phyloP scores from a whole-genome alignment of 192 early-diverging fungal species.

The Podila horticola region DNA sequence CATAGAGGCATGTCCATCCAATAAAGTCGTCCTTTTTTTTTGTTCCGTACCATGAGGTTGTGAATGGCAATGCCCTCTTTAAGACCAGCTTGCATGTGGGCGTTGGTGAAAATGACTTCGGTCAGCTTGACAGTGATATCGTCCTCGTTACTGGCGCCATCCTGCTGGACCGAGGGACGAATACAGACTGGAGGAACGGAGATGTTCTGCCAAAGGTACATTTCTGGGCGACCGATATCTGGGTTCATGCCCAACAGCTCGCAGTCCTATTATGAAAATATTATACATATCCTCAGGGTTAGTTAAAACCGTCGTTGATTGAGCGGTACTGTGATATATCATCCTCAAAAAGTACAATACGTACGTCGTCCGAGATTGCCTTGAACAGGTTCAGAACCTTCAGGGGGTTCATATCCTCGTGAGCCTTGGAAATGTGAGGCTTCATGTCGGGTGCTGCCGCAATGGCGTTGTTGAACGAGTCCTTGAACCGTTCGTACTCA shows the following conservation, averaged over 20 bases:
- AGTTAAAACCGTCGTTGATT: too few relatives aligned
- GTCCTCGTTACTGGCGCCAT: slow-evolving; percentile 96
- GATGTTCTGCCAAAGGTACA: slow-evolving; percentile 94
- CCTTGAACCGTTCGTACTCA: slow-evolving; percentile 76
- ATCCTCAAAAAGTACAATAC: neutral
- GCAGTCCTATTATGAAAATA: slow-evolving; percentile 71
- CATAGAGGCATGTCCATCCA: neutral
- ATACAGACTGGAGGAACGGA: slow-evolving; percentile 97
- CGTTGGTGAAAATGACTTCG: slow-evolving; percentile 93
- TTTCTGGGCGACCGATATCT: slow-evolving; percentile 85
- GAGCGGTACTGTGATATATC: too few relatives aligned
- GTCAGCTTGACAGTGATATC: slow-evolving; percentile 95
- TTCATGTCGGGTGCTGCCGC: slow-evolving; percentile 80
- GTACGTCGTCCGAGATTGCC: slow-evolving; percentile 84
- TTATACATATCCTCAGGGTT: neutral
- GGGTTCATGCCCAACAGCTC: slow-evolving; percentile 95
- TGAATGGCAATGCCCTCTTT: slow-evolving; percentile 71
- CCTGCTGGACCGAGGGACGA: slow-evolving; percentile 94
- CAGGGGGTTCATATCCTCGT: slow-evolving; percentile 95
- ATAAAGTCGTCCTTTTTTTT: neutral
- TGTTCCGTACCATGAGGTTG: slow-evolving; percentile 67
- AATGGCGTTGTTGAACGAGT: slow-evolving; percentile 79
- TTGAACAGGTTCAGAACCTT: slow-evolving; percentile 88
- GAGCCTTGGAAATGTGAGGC: slow-evolving; percentile 81
- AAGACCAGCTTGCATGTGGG: slow-evolving; percentile 73